Conservation (phyloP, 257 asterid species). For the Rehmannia glutinosa region DNA sequence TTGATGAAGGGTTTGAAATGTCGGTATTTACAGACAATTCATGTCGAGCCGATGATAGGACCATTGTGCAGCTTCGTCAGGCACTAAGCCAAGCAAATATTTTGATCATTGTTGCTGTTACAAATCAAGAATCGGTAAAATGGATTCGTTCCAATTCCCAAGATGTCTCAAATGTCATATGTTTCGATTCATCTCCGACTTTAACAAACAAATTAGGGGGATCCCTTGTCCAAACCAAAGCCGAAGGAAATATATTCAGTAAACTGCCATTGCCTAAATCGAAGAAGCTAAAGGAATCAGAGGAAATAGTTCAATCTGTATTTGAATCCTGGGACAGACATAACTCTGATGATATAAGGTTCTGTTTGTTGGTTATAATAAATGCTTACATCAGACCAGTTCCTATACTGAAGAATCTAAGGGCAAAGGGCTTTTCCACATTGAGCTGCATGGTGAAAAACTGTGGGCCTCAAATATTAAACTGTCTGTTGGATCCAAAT, state of each 20-base stretch:
- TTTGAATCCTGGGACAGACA: slow-evolving; percentile 78
- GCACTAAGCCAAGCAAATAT: slow-evolving; percentile 46
- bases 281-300: slow-evolving; percentile 43
- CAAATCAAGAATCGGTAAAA: slow-evolving; percentile 49
- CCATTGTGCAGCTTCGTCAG: slow-evolving; percentile 23
- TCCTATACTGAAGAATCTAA: slow-evolving; percentile 57
- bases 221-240: slow-evolving; percentile 28
- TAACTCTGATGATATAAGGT: slow-evolving; percentile 81
- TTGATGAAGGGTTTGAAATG: slow-evolving; percentile 82
- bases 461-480: slow-evolving; percentile 81
- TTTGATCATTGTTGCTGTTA: slow-evolving; percentile 57
- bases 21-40: slow-evolving; percentile 49
- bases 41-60: slow-evolving; percentile 22
- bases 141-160: slow-evolving; percentile 50
- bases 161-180: slow-evolving; percentile 44
- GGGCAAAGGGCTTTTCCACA: slow-evolving; percentile 87
- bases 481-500: slow-evolving; percentile 74
- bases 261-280: slow-evolving; percentile 44
- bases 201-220: slow-evolving; percentile 71
- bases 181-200: slow-evolving; percentile 71
- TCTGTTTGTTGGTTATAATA: slow-evolving; percentile 71
- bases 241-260: slow-evolving; percentile 36
- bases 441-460: slow-evolving; percentile 73
- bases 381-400: slow-evolving; percentile 82
- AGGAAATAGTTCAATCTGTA: slow-evolving; percentile 47